Base-by-base conservation (phyloP, 148 eudicot species). In the Nepenthes mirabilis region DNA sequence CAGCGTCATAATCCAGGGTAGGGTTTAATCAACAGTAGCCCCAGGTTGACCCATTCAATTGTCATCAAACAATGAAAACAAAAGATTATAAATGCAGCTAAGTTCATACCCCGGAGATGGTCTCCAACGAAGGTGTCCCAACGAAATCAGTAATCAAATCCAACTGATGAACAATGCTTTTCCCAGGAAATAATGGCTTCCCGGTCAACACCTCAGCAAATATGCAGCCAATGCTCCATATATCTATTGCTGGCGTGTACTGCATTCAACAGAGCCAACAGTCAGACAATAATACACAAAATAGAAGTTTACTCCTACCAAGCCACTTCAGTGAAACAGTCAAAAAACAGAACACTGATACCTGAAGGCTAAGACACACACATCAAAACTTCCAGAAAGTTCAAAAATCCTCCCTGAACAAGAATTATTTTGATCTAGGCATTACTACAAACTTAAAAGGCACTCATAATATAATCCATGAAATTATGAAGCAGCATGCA, bases 171-270 rank as follows among this genome's bases (percentile, higher is more conserved):
- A 76, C 83, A 34, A 82, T 83, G 68, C 74, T 82, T 75, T 82
- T 82, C 48, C 86, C 86, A 51, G 86, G 86, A 59, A 82, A 82
- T 45, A 82, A 69, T 34, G 86, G 86, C 58, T 76, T 82, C 68
- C 86, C 83, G 14, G 79, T 79, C 65, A 82, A 64, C 55, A 82
- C 82, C 74, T 82, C 86, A 12, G 86, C 86, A 70, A 82, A 82
- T 54, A 82, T 82, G 74, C 86, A 82, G 65, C 86, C 86, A 59
- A 82, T 82, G 54, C 86, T 76, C 86, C 86, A 82, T 65, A 82
- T 76, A 62, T 82, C 86, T 43, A 82, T 82, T 34, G 86, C 86
- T 47, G 86, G 78, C 10, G 86, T 82, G 60, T 82, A 82, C 86
- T 82, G 75, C 64, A 77, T 23, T 13, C 5, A 13, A 1, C 12